A percentile compares a stretch with the other conserved stretches of the same genome.
Conservation (phyloP, 2,329 filamentous ascomycete genomes). For the Stachybotrys echinatus region DNA sequence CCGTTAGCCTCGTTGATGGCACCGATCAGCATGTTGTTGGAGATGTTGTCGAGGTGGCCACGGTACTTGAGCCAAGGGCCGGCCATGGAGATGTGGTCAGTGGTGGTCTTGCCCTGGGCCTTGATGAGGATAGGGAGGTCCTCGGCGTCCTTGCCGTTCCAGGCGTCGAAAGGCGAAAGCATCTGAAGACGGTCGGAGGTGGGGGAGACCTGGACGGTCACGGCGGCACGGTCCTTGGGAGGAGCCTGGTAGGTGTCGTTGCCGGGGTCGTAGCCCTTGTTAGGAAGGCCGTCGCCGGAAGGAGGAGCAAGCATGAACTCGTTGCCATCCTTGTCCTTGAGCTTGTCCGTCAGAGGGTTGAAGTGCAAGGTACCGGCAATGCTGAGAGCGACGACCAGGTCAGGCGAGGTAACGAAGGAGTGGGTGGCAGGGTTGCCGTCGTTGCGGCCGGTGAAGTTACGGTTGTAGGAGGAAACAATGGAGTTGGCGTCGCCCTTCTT, state of each 20-base stretch:
- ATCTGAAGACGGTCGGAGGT: slow-evolving; percentile 92
- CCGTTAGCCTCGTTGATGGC: slow-evolving; percentile 94
- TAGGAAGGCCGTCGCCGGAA: slow-evolving; percentile 74
- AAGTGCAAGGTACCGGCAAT: slow-evolving; percentile 83
- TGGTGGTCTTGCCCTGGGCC: slow-evolving; percentile 96
- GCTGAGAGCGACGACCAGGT: slow-evolving; percentile 81
- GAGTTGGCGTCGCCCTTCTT: slow-evolving; percentile 96
- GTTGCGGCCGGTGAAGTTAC: slow-evolving; percentile 98
- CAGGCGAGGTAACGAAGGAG: slow-evolving; percentile 87
- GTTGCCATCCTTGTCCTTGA: slow-evolving; percentile 94
- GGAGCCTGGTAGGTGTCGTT: slow-evolving; percentile 95
- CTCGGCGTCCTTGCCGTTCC: slow-evolving; percentile 86
- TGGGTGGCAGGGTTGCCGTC: slow-evolving; percentile 93
- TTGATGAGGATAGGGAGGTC: slow-evolving; percentile 94
- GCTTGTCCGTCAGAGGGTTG: slow-evolving; percentile 87
- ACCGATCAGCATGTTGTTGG: slow-evolving; percentile 99
- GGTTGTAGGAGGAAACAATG: slow-evolving; percentile 98
- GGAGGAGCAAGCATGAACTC: slow-evolving; percentile 85
- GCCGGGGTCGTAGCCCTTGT: slow-evolving; percentile 81
- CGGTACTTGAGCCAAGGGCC: slow-evolving; percentile 99
- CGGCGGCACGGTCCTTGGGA: slow-evolving; percentile 67
- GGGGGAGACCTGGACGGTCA: slow-evolving; percentile 79
- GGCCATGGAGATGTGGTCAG: slow-evolving; percentile 95
- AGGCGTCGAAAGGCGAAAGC: slow-evolving; percentile 76
- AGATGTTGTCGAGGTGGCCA: slow-evolving; percentile 98